Base-by-base conservation (phyloP, 179 eudicot species). In the Camellia oleifera region DNA sequence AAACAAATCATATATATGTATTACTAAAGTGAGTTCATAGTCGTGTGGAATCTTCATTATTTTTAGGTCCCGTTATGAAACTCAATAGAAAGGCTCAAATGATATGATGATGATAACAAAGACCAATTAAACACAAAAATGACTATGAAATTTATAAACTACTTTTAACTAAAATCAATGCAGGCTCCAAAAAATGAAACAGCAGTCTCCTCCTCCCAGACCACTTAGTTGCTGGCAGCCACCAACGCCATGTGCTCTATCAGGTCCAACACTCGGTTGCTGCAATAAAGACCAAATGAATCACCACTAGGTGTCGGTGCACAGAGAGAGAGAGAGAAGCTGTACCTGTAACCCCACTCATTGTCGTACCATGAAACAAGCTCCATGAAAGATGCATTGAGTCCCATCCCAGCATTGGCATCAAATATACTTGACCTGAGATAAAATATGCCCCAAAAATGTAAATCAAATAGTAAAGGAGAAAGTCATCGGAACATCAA, bases 291-390 rank as follows among this genome's bases (percentile, higher is more conserved):
- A 50, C 10, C 46, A 56, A 56, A 48, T n/a, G n/a, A 32, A 32
- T 12, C 67, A 4, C 26, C 26, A 67, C 20, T 45, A 56, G 56
- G 14, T 72, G 14, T 23, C 0, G 18, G 57, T 20, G 68, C 26
- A 0, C 26, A 26, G 26, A 26, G 70, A 13, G 72, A 77, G n/a
- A n/a, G 58, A 50, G 82, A 76, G 76, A 26, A 68, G 18, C 4
- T 7, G 50, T 91, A 93, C 98, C 97, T 95, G 97, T 95, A 95
- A 65, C 98, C 98, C 98, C 97, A 95, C 78, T 95, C 98, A 7
- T 95, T 95, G 86, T 95, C 97, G 14, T 95, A 95, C 98, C 98
- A 95, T 0, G 93, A 83, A 66, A 95, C 91, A 61, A 95, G 81
- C 91, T 95, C 93, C 90, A 95, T 88, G 81, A 95, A 93, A 3